Evolutionary conservation across 441 rosid species (phyloP).

Genomic region (Eruca vesicaria): DNA sequence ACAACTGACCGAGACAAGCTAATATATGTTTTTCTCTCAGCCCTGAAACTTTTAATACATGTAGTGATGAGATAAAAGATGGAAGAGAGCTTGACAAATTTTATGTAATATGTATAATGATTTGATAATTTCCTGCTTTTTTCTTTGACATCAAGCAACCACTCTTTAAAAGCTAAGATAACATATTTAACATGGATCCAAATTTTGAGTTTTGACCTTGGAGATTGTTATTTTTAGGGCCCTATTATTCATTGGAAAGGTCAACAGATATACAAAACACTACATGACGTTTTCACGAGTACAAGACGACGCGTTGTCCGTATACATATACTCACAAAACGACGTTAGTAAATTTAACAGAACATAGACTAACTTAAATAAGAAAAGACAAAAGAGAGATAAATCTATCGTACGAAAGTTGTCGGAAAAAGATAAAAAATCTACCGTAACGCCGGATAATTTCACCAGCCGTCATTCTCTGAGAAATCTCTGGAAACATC

Average conservation of each 20-base stretch:
- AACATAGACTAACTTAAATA: background rate
- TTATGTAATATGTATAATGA: background rate
- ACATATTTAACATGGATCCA: too few relatives aligned
- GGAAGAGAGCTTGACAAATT: background rate
- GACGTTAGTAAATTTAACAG: background rate
- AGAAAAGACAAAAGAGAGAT: background rate
- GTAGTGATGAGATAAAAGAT: too few relatives aligned
- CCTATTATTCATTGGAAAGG: background rate
- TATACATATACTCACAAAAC: background rate
- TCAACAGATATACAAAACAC: background rate
- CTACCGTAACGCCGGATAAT: slow-evolving; percentile 1
- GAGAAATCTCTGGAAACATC: slow-evolving; percentile 84
- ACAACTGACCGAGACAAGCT: too few relatives aligned
- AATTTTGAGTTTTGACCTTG: background rate
- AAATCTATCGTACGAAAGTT: slow-evolving; percentile 2
- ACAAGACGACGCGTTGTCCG: slow-evolving; percentile 10
- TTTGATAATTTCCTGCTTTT: background rate
- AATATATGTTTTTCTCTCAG: too few relatives aligned
- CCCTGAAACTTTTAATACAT: too few relatives aligned
- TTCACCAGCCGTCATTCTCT: slow-evolving; percentile 34
- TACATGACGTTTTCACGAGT: slow-evolving; percentile 9
- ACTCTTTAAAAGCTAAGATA: too few relatives aligned
- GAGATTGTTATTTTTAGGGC: background rate
- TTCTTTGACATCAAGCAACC: background rate
- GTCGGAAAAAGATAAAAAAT: background rate